These are phyloP conservation scores for Crotalaria pallida DNA, from an alignment of 306 rosid genomes.

Conservation along the genomic window DNA sequence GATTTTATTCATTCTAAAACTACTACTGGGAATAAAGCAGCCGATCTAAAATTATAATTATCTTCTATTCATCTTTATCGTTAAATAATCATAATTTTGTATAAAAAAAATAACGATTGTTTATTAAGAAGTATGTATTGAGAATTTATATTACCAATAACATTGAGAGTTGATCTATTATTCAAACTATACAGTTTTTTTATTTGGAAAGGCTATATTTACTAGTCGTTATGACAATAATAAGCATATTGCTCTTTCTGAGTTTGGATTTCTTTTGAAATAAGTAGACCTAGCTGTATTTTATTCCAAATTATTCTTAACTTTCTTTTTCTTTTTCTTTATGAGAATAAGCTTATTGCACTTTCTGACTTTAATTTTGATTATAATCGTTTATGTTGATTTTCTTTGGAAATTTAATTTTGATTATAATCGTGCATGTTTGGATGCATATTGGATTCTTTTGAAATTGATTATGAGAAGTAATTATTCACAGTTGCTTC, in stretches of 20 bases:
- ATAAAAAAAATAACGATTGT: too few species aligned
- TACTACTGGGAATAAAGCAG: conserved; percentile 25
- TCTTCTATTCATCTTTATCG: not conserved
- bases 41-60: not conserved
- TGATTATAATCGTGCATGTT: too few species aligned
- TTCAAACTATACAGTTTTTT: not conserved
- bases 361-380: too few species aligned
- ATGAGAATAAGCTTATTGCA: not conserved
- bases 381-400: not conserved
- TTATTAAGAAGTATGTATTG: not conserved
- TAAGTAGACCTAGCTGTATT: not conserved
- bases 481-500: too few species aligned
- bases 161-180: not conserved
- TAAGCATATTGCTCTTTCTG: not conserved
- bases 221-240: not conserved
- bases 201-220: not conserved
- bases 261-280: not conserved
- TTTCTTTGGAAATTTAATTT: too few species aligned
- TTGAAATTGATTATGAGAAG: too few species aligned
- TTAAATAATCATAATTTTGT: too few species aligned
- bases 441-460: too few species aligned
- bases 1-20: conserved; percentile 5
- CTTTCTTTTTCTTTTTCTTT: not conserved
- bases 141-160: not conserved
- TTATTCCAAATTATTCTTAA: not conserved